phyloP scores from a whole-genome alignment of 2,329 filamentous ascomycete species.

The Ciborinia camelliae region DNA sequence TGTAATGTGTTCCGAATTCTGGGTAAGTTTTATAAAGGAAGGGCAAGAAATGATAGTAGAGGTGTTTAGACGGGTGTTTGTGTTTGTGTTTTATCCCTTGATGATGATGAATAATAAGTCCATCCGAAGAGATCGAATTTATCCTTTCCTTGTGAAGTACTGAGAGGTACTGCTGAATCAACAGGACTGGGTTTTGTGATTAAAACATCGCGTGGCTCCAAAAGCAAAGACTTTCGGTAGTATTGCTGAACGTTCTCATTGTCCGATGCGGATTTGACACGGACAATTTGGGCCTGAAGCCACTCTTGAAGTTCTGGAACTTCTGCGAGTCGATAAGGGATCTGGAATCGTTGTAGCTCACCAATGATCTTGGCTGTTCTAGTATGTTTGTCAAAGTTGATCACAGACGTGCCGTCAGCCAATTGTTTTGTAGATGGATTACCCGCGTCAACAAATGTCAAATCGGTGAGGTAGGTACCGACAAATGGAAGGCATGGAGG shows the following conservation, averaged over 20 bases:
- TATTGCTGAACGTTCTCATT: constrained; percentile 62
- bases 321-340: constrained; percentile 80
- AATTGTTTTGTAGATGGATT: constrained; percentile 83
- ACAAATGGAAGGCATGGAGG: constrained; percentile 93
- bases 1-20: constrained; percentile 14
- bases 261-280: constrained; percentile 49
- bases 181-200: constrained; percentile 32
- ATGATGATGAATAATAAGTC: constrained; percentile 45
- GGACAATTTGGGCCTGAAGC: constrained; percentile 83
- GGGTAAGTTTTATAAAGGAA: constrained; percentile 12
- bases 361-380: constrained; percentile 94
- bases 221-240: constrained; percentile 62
- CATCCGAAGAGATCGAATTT: constrained; percentile 52
- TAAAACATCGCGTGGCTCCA: constrained; percentile 55
- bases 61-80: constrained; percentile 14
- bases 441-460: constrained; percentile 93
- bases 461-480: constrained; percentile 91
- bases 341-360: constrained; percentile 93
- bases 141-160: constrained; percentile 41
- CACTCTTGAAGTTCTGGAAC: constrained; percentile 89
- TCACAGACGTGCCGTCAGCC: constrained; percentile 70
- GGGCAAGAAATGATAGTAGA: neutral
- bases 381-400: constrained; percentile 97
- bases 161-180: constrained; percentile 29
- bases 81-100: constrained; percentile 29